Percentiles rank a stretch among this genome's conserved stretches.
phyloP scores from a whole-genome alignment of 139 green algal species.

The Limnomonas spitsbergensis region DNA sequence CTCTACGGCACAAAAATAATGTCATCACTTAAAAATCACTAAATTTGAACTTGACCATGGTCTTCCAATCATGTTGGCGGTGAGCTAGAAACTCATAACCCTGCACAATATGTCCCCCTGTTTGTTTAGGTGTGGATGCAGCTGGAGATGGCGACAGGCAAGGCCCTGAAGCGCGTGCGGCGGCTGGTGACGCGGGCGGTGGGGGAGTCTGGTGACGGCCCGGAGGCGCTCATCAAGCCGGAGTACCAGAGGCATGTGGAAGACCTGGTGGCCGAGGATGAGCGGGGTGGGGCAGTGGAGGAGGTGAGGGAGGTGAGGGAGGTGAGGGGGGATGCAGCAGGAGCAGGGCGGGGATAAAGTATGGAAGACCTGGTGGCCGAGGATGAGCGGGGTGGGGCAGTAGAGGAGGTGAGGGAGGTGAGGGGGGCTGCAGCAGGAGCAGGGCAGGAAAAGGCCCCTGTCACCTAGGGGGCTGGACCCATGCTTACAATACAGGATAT shows the following conservation, averaged over 20 bases:
- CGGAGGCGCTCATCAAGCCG: conserved; percentile 28
- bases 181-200: conserved; percentile 14
- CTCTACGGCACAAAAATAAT: too few relatives aligned
- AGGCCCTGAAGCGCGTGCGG: conserved; percentile 30
- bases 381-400: background rate
- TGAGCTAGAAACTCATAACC: too few relatives aligned
- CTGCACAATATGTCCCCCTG: background rate
- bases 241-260: conserved; percentile 38
- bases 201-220: background rate
- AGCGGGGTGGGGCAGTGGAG: background rate
- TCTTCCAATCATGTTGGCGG: too few relatives aligned
- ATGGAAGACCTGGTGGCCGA: conserved; percentile 37
- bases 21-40: too few relatives aligned
- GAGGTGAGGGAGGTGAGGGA: conserved; percentile 16
- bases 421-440: too few relatives aligned
- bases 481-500: too few relatives aligned
- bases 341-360: too few relatives aligned
- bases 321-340: too few relatives aligned
- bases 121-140: conserved; percentile 37
- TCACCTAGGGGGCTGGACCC: too few relatives aligned
- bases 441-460: too few relatives aligned
- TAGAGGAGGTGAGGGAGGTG: conserved; percentile 7
- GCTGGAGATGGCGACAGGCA: conserved; percentile 23
- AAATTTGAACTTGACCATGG: too few relatives aligned
- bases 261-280: conserved; percentile 22